Conservation (phyloP, 2,329 filamentous ascomycete genomes). For the Tricladium varicosporioides region DNA sequence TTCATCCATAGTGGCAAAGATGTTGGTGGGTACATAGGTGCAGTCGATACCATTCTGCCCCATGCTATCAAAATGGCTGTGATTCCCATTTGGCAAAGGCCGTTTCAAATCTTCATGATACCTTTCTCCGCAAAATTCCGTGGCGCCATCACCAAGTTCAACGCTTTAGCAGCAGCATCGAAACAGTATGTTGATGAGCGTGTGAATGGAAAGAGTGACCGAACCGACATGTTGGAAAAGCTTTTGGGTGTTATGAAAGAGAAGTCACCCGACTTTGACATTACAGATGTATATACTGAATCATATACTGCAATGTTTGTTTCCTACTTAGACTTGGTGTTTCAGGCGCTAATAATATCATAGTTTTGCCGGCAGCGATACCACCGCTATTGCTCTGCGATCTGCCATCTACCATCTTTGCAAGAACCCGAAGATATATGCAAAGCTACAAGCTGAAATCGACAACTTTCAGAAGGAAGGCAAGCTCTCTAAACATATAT, state of each 20-base stretch:
- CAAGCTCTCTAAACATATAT: slow-evolving; percentile 1
- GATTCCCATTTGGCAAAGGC: background rate
- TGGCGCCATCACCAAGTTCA: no score
- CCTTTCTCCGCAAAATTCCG: background rate
- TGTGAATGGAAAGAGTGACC: background rate
- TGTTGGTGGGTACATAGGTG: slow-evolving; percentile 66
- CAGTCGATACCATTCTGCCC: slow-evolving; percentile 51
- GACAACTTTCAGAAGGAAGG: background rate
- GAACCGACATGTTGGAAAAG: background rate
- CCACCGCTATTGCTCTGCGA: slow-evolving; percentile 45
- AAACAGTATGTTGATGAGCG: no score
- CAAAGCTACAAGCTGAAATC: slow-evolving; percentile 6
- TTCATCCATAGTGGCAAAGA: slow-evolving; percentile 71
- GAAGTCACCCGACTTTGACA: no score
- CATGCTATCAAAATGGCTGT: background rate
- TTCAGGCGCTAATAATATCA: background rate
- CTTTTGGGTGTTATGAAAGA: background rate
- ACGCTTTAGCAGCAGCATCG: no score
- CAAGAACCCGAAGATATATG: slow-evolving; percentile 24
- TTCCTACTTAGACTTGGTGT: no score
- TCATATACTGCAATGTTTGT: slow-evolving; percentile 3
- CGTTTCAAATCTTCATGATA: slow-evolving; percentile 36
- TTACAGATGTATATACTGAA: background rate
- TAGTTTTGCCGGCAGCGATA: slow-evolving; percentile 37
- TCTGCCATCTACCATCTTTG: slow-evolving; percentile 43